Percentiles rank a stretch among this genome's conserved stretches.
Evolutionary conservation across 805 yeast species (phyloP).

Genomic region (Candida pseudofarinosa): DNA sequence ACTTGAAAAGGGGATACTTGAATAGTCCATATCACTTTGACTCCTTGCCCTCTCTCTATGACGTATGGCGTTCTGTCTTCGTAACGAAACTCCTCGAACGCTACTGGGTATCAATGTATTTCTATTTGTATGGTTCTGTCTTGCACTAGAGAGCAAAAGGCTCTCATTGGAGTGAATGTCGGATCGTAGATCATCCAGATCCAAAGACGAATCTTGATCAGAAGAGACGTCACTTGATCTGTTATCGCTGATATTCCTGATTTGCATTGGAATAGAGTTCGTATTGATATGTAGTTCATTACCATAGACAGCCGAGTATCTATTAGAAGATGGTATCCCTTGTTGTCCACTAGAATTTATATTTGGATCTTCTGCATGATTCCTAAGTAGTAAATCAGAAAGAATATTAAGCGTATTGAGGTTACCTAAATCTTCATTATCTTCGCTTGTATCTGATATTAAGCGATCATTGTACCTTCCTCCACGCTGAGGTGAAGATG

Average conservation of each 20-base stretch:
- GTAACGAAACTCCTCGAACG: slow-evolving; percentile 17
- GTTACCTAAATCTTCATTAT: background rate
- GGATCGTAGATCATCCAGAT: slow-evolving; percentile 6
- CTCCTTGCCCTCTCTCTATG: background rate
- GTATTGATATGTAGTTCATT: slow-evolving; percentile 5
- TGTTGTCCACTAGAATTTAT: no score
- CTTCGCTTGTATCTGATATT: background rate
- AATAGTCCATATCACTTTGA: background rate
- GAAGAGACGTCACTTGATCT: slow-evolving; percentile 9
- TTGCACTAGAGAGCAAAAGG: slow-evolving; percentile 23
- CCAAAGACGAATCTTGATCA: slow-evolving; percentile 4
- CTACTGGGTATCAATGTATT: slow-evolving; percentile 12
- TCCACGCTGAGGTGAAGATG: slow-evolving; percentile 1
- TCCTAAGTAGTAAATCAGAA: slow-evolving; percentile 4
- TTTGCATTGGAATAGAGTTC: slow-evolving; percentile 7
- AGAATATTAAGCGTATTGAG: slow-evolving; percentile 8
- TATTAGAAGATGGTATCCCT: slow-evolving; percentile 2
- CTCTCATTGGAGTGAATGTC: slow-evolving; percentile 16
- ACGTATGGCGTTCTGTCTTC: slow-evolving; percentile 33
- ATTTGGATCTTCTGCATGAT: background rate
- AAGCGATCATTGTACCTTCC: background rate
- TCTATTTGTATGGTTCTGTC: slow-evolving; percentile 19
- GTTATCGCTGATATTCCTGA: slow-evolving; percentile 5
- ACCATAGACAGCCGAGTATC: slow-evolving; percentile 9
- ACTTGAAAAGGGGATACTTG: background rate